A percentile compares a stretch with the other conserved stretches of the same genome.
phyloP scores from a whole-genome alignment of 352 stramenopile genomes.

The Globisporangium heterothallicum region DNA sequence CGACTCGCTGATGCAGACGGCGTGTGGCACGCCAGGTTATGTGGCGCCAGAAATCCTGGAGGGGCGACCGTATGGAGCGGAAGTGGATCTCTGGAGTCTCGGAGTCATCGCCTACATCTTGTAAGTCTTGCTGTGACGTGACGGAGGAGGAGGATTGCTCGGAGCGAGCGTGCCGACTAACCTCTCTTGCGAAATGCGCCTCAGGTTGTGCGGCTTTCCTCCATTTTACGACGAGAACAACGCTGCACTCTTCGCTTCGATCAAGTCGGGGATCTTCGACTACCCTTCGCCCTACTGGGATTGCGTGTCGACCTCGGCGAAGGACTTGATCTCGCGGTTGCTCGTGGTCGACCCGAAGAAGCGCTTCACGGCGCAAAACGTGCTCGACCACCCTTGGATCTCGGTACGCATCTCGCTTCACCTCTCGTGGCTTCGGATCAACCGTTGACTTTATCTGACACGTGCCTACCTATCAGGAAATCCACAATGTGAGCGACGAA shows the following conservation, averaged over 20 bases:
- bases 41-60: constrained; percentile 96
- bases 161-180: too few relatives aligned
- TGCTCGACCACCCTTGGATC: constrained; percentile 84
- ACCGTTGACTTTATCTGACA: neutral
- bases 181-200: neutral
- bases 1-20: constrained; percentile 92
- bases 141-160: too few relatives aligned
- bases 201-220: constrained; percentile 88
- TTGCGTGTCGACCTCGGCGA: constrained; percentile 86
- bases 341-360: constrained; percentile 88
- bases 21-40: constrained; percentile 95
- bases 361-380: constrained; percentile 83
- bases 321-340: constrained; percentile 90
- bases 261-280: constrained; percentile 88
- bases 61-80: constrained; percentile 87
- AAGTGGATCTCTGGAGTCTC: constrained; percentile 95
- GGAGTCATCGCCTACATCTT: constrained; percentile 97
- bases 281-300: constrained; percentile 94
- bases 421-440: neutral
- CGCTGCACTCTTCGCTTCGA: constrained; percentile 81
- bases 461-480: constrained; percentile 26
- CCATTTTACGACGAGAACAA: constrained; percentile 96
- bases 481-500: constrained; percentile 68
- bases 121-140: too few relatives aligned
- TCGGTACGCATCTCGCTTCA: constrained; percentile 23